Conservation (phyloP, 306 rosid genomes). For the Gastrolobium bilobum region DNA sequence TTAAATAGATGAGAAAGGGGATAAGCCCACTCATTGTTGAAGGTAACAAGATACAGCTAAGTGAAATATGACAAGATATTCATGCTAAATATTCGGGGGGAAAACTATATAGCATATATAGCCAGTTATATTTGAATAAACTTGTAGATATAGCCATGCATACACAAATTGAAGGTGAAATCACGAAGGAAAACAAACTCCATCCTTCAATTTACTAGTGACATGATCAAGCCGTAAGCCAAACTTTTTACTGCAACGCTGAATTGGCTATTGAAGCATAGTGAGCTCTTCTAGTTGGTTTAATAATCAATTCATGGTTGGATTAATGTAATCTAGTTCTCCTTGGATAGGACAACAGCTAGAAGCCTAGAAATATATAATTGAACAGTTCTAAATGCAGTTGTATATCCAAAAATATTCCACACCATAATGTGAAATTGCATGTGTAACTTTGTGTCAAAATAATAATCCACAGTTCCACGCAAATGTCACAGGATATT, state of each 20-base stretch:
- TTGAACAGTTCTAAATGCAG: conserved; percentile 11
- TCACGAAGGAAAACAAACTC: conserved; percentile 17
- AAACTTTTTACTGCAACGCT: conserved; percentile 9
- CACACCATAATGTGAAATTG: not conserved
- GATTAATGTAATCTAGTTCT: conserved; percentile 1
- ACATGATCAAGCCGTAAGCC: conserved; percentile 22
- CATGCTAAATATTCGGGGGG: not conserved
- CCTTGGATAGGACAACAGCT: not conserved
- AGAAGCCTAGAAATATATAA: not conserved
- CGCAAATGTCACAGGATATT: not conserved
- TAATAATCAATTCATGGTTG: not conserved
- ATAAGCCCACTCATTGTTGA: not conserved
- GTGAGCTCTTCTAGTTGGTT: not conserved
- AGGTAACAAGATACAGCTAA: conserved; percentile 8
- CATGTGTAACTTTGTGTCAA: conserved; percentile 15
- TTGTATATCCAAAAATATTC: not conserved
- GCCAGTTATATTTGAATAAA: conserved; percentile 28
- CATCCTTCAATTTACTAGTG: conserved; percentile 33
- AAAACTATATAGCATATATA: not conserved
- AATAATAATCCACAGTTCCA: not conserved
- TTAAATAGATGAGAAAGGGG: conserved; percentile 10
- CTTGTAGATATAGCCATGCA: conserved; percentile 17
- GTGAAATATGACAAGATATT: conserved; percentile 1
- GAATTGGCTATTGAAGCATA: not conserved
- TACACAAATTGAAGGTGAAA: conserved; percentile 38